phyloP scores from a whole-genome alignment of 1,284 basidiomycete species.

The Leccinum subfulvum region DNA sequence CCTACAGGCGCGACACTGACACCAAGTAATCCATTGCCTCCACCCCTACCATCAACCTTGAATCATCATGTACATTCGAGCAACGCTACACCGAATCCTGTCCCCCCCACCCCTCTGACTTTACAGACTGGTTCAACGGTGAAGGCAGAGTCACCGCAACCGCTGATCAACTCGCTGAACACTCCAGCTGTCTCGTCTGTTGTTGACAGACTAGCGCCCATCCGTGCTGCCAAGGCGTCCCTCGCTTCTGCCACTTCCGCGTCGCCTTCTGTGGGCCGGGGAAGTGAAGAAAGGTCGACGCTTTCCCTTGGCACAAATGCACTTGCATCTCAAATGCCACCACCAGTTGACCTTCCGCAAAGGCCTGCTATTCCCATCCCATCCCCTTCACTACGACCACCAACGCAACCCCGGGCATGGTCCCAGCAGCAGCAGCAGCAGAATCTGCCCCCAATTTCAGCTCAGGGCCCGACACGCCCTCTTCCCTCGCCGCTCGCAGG shows the following conservation, averaged over 20 bases:
- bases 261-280: constrained; percentile 8
- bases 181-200: constrained; percentile 9
- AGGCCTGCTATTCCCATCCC: not conserved
- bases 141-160: constrained; percentile 25
- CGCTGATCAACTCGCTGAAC: constrained; percentile 9
- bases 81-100: not conserved
- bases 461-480: constrained; percentile 6
- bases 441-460: not conserved
- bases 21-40: not conserved
- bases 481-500: constrained; percentile 15
- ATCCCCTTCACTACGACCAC: not conserved
- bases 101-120: not conserved
- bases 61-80: not conserved
- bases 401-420: not conserved
- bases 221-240: constrained; percentile 33
- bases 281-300: not conserved
- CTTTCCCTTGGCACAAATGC: not conserved
- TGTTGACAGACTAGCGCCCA: constrained; percentile 32
- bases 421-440: constrained; percentile 1
- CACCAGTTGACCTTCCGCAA: constrained; percentile 3
- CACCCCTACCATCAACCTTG: not conserved
- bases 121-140: constrained; percentile 13
- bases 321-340: not conserved
- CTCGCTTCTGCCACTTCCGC: constrained; percentile 10
- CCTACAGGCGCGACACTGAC: not conserved